Percentiles rank a stretch among this genome's conserved stretches.
Evolutionary conservation across 2,329 filamentous ascomycete genomes (phyloP).

Genomic region (Exophiala phaeomuriformis): DNA sequence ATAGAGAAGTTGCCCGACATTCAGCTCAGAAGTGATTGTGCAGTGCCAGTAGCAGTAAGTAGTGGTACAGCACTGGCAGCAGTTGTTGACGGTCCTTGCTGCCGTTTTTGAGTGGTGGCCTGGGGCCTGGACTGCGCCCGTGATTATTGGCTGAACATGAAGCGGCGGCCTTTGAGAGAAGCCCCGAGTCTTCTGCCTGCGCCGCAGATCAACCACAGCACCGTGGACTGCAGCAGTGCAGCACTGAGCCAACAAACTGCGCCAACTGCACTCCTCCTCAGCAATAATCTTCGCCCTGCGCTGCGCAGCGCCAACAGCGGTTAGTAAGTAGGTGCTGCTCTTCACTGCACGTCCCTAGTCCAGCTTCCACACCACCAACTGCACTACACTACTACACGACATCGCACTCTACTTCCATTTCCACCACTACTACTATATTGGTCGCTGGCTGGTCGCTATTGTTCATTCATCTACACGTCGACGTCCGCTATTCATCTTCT

Average conservation of each 20-base stretch:
- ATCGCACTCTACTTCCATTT: too few species aligned
- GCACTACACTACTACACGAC: neutral
- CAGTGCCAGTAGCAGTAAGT: neutral
- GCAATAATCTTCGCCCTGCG: too few species aligned
- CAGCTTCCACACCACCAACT: neutral
- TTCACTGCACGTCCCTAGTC: neutral
- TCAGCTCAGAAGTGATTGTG: too few species aligned
- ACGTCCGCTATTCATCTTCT: neutral
- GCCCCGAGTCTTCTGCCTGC: neutral
- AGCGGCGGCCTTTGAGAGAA: too few species aligned
- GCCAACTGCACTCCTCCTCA: too few species aligned
- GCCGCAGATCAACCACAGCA: neutral
- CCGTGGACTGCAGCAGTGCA: neutral
- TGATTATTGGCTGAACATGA: neutral
- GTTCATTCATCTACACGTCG: neutral
- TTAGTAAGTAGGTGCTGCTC: neutral
- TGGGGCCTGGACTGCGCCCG: neutral
- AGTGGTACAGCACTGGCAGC: neutral
- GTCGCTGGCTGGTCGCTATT: neutral
- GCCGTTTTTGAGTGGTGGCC: neutral
- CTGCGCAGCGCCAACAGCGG: too few species aligned
- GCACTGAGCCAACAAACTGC: neutral
- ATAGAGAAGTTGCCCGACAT: too few species aligned
- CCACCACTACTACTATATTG: neutral
- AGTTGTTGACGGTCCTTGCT: neutral